Conservation (phyloP, 176 grass and related monocot species). For the Eleusine indica region DNA sequence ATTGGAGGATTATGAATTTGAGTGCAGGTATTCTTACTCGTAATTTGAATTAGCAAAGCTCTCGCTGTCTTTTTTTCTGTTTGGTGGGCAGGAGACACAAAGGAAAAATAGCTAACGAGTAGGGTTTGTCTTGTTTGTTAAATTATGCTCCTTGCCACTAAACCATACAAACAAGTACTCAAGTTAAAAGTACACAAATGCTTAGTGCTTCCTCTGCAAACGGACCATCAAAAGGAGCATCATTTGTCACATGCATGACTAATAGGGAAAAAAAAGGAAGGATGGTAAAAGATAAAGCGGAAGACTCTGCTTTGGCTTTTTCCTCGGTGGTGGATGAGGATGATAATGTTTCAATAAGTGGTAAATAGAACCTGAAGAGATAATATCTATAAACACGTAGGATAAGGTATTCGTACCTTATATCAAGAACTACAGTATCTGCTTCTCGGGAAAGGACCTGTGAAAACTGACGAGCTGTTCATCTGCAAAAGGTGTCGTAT, state of each 20-base stretch:
- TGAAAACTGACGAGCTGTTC: slow-evolving; percentile 20
- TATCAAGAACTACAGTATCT: background rate
- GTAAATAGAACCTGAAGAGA: slow-evolving; percentile 8
- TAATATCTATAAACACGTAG: background rate
- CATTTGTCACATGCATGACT: background rate
- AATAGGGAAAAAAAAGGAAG: slow-evolving; percentile 11
- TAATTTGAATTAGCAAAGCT: too few relatives aligned
- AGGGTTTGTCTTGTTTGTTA: background rate
- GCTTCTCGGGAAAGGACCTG: slow-evolving; percentile 5
- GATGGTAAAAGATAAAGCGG: slow-evolving; percentile 27
- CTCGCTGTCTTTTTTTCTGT: too few relatives aligned
- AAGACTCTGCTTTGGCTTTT: slow-evolving; percentile 29
- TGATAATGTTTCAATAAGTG: slow-evolving; percentile 26
- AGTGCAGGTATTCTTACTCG: background rate
- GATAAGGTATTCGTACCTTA: slow-evolving; percentile 19
- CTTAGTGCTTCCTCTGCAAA: slow-evolving; percentile 15
- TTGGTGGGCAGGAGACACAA: background rate
- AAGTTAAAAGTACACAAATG: background rate
- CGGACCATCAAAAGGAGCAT: background rate
- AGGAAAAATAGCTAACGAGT: background rate
- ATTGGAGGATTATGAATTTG: background rate
- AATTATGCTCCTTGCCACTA: background rate
- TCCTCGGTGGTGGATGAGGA: slow-evolving; percentile 27
- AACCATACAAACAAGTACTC: background rate
- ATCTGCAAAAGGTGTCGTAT: background rate